Base-by-base conservation (phyloP, 805 yeast genomes). In the Kodamaea sagamina region DNA sequence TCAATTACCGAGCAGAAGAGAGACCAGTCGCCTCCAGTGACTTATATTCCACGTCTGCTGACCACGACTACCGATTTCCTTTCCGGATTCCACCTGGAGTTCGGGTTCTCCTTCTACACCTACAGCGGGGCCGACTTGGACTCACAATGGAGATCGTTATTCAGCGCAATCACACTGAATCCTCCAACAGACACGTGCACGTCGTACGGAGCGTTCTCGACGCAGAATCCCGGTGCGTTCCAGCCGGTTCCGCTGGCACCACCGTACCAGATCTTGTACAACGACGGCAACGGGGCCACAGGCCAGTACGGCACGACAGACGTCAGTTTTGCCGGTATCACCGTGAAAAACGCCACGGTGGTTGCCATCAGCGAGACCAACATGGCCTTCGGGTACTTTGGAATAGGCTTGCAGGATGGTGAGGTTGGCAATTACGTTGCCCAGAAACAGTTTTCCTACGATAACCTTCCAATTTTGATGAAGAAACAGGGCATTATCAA, bases 361-460 rank as follows among this genome's bases (percentile, higher is more conserved):
- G 51, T 39, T 15, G 37, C 37, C 9, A 44, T 39, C 12, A 16
- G 31, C 25, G 32, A 43, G 9, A 21, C 51, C 2, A 28, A 41
- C 18, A 45, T 43, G 16, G 15, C 19, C 9, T 35, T 29, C 16
- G 46, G 46, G 17, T 47, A 46, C 21, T 42, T 48, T 25, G 51
- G 51, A 21, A 35, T 48, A 25, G 43, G 44, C 12, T 41, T 31
- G 8, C 18, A 21, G 22, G 44, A 41, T 25, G 12, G 28, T 29
- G 19, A 32, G 25, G 13, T 7, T 17, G 17, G 27, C 4, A 61
- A 62, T 12, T 87, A 87, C 62, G 71, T 76, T 42, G 87, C 88
- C 60, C 65, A 87, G 45, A 96, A 96, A 0, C 50, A 70, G 41
- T n/a, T n/a, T n/a, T n/a, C 31, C 31, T 87, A 87, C 62, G 71